Base-by-base conservation (phyloP, 2,329 filamentous ascomycete genomes). In the Stylonectria norvegica region DNA sequence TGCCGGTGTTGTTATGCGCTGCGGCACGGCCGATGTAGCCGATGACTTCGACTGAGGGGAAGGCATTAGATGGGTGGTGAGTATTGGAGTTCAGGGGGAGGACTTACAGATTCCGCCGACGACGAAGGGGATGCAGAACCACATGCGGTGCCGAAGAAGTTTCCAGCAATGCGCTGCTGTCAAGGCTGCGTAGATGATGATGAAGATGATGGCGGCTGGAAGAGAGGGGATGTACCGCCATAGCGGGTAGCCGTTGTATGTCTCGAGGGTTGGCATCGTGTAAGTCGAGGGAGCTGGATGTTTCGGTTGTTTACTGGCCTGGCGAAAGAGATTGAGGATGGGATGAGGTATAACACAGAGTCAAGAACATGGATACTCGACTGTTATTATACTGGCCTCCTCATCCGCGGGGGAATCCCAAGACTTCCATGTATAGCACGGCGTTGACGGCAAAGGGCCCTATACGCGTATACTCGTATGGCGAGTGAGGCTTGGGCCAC, bases 71-170 rank as follows among this genome's bases (percentile, higher is more conserved):
- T 43, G 5, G 38, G 37, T 6, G 5, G 15, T 6, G 9, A 14
- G 12, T 8, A 20, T 2, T 14, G 16, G 17, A 17, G n/a, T 32
- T 9, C 18, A 12, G 12, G n/a, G 44, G 10, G 19, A 50, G 43
- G 36, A 60, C 72, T 38, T 63, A 73, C 71, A 69, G 7, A 66
- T 33, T 5, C 66, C 69, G 4, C 72, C 73, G 12, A 71, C 49
- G 8, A 69, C 47, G 43, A 75, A 68, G 0, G 69, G 63, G 7
- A 69, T 61, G 48, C 73, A 73, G 53, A 72, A 78, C 69, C 71
- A 76, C 30, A 66, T 70, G 23, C 65, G 58, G 17, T 66, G 65
- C 20, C 62, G 66, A 22, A 68, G 49, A 20, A 75, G 56, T 32
- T 67, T 63, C 41, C 58, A 70, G 2, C 50, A 44, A 48, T 79